Evolutionary conservation across 352 stramenopile genomes (phyloP).

Genomic region (Pythium vanterpoolii): DNA sequence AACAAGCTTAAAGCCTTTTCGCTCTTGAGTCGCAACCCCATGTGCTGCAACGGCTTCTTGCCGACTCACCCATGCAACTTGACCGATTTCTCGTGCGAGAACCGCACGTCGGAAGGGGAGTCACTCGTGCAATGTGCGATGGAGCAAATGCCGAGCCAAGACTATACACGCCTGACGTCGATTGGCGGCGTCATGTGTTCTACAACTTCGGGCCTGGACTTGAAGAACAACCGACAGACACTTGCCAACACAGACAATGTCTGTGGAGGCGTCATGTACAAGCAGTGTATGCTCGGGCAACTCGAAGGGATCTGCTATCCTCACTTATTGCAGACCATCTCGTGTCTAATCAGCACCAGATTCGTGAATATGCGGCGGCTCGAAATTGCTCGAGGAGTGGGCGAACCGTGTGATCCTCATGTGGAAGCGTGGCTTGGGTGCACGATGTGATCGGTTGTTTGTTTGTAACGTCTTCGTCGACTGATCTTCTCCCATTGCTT

Average conservation of each 20-base stretch:
- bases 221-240: slow-evolving; percentile 6
- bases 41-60: slow-evolving; percentile 25
- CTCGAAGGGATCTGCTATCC: slow-evolving; percentile 12
- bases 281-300: slow-evolving; percentile 1
- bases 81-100: slow-evolving; percentile 4
- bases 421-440: slow-evolving; percentile 17
- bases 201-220: neutral
- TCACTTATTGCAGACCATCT: slow-evolving; percentile 7
- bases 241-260: slow-evolving; percentile 4
- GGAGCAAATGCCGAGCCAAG: neutral
- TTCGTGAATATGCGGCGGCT: slow-evolving; percentile 9
- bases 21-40: neutral
- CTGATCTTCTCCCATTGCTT: too few relatives aligned
- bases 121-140: slow-evolving; percentile 1
- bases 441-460: neutral
- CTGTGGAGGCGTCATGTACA: slow-evolving; percentile 21
- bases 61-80: slow-evolving; percentile 10
- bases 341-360: neutral
- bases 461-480: neutral
- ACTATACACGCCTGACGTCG: neutral
- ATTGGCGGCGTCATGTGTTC: neutral
- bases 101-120: slow-evolving; percentile 7
- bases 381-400: slow-evolving; percentile 8
- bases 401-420: slow-evolving; percentile 6
- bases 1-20: slow-evolving; percentile 13